phyloP scores from a whole-genome alignment of 345 rosid genomes.

The Salix brachista region DNA sequence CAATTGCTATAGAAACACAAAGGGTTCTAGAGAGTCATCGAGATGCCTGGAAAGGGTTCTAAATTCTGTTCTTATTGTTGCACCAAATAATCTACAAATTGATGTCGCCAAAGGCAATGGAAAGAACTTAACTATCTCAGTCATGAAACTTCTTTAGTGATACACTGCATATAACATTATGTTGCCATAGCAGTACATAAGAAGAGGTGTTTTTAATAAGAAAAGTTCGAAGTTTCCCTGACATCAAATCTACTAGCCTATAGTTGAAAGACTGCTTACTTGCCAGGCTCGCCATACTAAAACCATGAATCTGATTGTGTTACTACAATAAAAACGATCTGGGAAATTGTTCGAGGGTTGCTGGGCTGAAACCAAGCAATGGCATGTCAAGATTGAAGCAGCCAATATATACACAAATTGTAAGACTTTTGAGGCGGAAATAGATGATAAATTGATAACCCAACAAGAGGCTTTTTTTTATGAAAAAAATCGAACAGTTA shows the following conservation, averaged over 20 bases:
- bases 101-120: background rate
- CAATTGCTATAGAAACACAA: too few relatives aligned
- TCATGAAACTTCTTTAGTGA: background rate
- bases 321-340: background rate
- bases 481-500: background rate
- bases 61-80: too few relatives aligned
- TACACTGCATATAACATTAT: background rate
- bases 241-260: background rate
- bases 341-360: background rate
- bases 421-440: background rate
- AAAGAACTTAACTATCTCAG: background rate
- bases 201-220: background rate
- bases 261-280: background rate
- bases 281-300: background rate
- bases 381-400: background rate
- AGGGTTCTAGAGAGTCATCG: too few relatives aligned
- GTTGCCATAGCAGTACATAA: background rate
- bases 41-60: too few relatives aligned
- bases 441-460: background rate
- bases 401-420: background rate
- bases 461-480: background rate
- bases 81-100: too few relatives aligned
- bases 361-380: background rate
- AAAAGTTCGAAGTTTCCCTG: background rate
- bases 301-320: background rate